Conservation (phyloP, 2,329 filamentous ascomycete species). For the Hortaea werneckii region DNA sequence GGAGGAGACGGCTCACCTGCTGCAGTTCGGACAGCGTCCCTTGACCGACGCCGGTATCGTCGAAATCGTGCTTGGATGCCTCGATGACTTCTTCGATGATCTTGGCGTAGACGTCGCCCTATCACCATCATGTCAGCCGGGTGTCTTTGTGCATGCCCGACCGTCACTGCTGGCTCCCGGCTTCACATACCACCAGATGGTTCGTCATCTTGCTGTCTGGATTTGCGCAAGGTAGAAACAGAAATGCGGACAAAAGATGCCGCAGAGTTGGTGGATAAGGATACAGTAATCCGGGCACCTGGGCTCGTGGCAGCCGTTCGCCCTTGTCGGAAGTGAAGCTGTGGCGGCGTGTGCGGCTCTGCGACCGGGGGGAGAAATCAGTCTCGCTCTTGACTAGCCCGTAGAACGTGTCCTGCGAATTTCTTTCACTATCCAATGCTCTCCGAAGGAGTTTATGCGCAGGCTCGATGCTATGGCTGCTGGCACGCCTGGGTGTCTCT, state of each 20-base stretch:
- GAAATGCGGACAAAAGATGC: too few relatives aligned
- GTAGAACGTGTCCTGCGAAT: neutral
- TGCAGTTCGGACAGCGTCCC: conserved; percentile 76
- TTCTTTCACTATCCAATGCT: neutral
- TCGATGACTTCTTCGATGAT: conserved; percentile 65
- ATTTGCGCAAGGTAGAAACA: neutral
- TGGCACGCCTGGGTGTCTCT: neutral
- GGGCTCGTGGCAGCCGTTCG: too few relatives aligned
- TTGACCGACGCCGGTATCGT: conserved; percentile 88
- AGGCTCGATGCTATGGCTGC: too few relatives aligned
- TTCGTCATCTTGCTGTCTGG: conserved; percentile 11
- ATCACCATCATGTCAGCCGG: conserved; percentile 11
- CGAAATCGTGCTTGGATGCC: conserved; percentile 80
- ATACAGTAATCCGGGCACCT: too few relatives aligned
- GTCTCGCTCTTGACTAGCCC: too few relatives aligned
- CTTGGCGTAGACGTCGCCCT: conserved; percentile 76
- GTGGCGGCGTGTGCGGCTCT: too few relatives aligned
- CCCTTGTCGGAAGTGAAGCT: too few relatives aligned
- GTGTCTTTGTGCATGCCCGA: neutral
- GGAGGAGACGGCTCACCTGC: conserved; percentile 53
- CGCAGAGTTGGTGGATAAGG: too few relatives aligned
- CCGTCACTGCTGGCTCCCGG: neutral
- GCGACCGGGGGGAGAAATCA: too few relatives aligned
- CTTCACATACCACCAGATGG: conserved; percentile 10
- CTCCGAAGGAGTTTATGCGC: neutral